These are phyloP conservation scores for Acanthamoeba royreba DNA, from an alignment of 208 protist species.

Conservation along the genomic window DNA sequence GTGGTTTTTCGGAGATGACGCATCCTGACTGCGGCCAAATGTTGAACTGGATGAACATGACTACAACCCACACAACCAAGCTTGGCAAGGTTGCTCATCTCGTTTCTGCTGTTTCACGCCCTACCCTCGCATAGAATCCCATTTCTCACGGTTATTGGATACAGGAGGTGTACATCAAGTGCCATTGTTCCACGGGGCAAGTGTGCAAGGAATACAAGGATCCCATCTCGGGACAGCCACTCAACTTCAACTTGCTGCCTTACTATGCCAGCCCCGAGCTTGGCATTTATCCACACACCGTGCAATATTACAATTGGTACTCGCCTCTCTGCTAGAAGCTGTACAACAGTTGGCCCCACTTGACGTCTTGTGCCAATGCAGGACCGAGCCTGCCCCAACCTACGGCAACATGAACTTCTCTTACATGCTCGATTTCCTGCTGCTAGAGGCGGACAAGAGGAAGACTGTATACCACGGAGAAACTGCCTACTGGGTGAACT, in stretches of 20 bases:
- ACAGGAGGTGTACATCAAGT: conserved; percentile 44
- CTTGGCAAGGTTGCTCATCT: neutral
- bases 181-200: conserved; percentile 16
- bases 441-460: neutral
- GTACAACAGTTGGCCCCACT: no score
- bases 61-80: neutral
- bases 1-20: conserved; percentile 45
- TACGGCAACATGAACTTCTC: conserved; percentile 50
- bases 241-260: conserved; percentile 60
- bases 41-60: conserved; percentile 42
- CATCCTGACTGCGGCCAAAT: neutral
- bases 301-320: conserved; percentile 52
- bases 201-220: conserved; percentile 23
- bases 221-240: conserved; percentile 17
- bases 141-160: neutral
- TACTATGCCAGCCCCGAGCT: conserved; percentile 1
- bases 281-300: conserved; percentile 55
- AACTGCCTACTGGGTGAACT: conserved; percentile 59
- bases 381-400: neutral
- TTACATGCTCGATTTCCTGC: conserved; percentile 48
- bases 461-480: conserved; percentile 49
- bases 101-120: neutral
- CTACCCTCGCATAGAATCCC: neutral
- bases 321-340: no score
- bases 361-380: neutral